Evolutionary conservation across 2,329 filamentous ascomycete genomes (phyloP), one percentile per base, ranked within the genome.

Genomic region (Acephala macrosclerotiorum): DNA sequence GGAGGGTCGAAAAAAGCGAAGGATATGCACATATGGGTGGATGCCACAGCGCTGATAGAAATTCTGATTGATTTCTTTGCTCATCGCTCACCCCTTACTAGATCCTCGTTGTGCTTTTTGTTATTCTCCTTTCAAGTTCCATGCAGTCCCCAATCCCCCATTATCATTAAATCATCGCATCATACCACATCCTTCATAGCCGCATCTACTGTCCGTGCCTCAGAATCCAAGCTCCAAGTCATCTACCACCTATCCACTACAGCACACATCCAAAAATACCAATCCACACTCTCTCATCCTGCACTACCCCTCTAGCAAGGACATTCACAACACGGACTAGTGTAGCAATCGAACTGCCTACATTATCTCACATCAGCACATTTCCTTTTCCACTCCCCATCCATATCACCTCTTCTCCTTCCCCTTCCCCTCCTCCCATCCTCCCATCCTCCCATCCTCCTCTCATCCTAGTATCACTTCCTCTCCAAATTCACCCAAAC

Each of bases 11-110:
- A 35, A 35, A 11, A 9, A 12, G 22, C 4, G 14, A n/a, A 33
- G 33, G 51, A 25, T 33, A 22, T 4, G n/a, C 20, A n/a, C 7
- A 26, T n/a, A 49, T 22, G 20, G 22, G 9, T 56, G 35, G 51
- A 56, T 56, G 35, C 26, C 51, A 56, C 51, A 11, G 51, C 26
- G 51, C 22, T 56, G 51, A 26, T 56, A 56, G 35, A 29, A 35
- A 56, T 35, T 35, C 20, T 18, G 5, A 56, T 35, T 33, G 16
- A 35, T 55, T 12, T 55, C 51, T 16, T 36, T n/a, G 4, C 51
- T 33, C 51, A 35, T 33, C 22, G 26, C 51, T 56, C 14, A 6
- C 8, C 14, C 6, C 1, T 53, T 20, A 16, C 18, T 2, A n/a
- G 11, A 56, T 33, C 16, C 26, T 56, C 26, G 26, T 26, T 35